Conservation (phyloP, 2,329 filamentous ascomycete genomes). For the Dactylellina haptotyla region DNA sequence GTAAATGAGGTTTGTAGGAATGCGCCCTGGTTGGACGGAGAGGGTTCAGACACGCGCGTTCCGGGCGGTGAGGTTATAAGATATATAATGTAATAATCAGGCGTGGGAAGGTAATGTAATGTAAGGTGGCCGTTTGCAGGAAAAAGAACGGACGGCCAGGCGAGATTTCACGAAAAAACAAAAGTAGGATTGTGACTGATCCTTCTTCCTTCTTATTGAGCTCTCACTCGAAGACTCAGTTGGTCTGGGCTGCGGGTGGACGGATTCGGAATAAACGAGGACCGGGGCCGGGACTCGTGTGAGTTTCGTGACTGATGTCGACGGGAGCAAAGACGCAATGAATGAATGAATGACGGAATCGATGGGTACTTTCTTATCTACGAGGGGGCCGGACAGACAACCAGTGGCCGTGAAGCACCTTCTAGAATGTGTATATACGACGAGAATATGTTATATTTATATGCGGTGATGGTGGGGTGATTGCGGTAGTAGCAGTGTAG, state of each 20-base stretch:
- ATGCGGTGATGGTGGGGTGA: slow-evolving; percentile 1
- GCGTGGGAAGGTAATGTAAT: not conserved
- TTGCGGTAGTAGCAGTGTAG: slow-evolving; percentile 1
- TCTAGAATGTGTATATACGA: not conserved
- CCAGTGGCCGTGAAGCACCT: too few species aligned
- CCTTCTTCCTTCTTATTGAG: slow-evolving; percentile 38
- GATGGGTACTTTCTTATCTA: too few species aligned
- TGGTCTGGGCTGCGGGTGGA: slow-evolving; percentile 48
- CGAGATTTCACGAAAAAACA: not conserved
- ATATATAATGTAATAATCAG: not conserved
- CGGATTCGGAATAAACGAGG: slow-evolving; percentile 39
- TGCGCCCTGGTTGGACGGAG: too few species aligned
- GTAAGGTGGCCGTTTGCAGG: slow-evolving; percentile 41
- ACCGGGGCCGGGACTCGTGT: slow-evolving; percentile 10
- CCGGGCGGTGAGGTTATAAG: slow-evolving; percentile 27
- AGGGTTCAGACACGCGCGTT: slow-evolving; percentile 40
- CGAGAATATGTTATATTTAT: not conserved
- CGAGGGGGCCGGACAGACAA: too few species aligned
- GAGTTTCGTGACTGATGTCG: slow-evolving; percentile 33
- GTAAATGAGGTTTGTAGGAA: too few species aligned
- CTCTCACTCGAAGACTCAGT: slow-evolving; percentile 13
- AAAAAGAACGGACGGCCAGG: not conserved
- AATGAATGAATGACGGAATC: too few species aligned
- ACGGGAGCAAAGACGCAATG: slow-evolving; percentile 37
- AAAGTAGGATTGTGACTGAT: slow-evolving; percentile 38